Conservation (phyloP, 164 flowering plant species). For the Chimonanthus praecox region DNA sequence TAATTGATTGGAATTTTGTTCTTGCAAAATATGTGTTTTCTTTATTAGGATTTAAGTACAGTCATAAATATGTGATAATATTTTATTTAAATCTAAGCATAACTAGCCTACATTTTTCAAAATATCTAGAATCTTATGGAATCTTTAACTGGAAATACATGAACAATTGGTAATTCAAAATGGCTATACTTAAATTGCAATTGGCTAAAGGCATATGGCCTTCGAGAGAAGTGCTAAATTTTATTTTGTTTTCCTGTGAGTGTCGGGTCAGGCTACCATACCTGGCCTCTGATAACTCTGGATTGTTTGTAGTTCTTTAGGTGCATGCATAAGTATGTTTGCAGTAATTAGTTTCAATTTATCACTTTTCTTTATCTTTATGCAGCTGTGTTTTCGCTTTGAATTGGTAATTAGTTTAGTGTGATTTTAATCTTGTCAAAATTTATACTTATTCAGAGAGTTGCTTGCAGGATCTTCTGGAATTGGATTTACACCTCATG, state of each 20-base stretch:
- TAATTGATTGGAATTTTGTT: not conserved
- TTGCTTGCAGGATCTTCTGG: constrained; percentile 64
- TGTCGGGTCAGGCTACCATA: not conserved
- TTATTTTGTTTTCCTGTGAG: too few species aligned
- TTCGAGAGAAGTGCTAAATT: too few species aligned
- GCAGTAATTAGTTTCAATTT: not conserved
- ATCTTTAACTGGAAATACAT: too few species aligned
- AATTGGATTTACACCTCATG: constrained; percentile 81
- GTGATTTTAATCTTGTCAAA: not conserved
- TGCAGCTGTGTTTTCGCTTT: not conserved
- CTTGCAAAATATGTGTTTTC: not conserved
- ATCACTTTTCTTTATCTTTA: not conserved
- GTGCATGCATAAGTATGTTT: not conserved
- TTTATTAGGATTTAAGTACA: not conserved
- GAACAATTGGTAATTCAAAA: too few species aligned
- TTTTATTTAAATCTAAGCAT: too few species aligned
- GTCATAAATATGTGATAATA: too few species aligned
- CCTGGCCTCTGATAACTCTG: not conserved
- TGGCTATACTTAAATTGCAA: too few species aligned
- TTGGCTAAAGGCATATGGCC: too few species aligned
- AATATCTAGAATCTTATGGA: too few species aligned
- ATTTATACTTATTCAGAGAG: constrained; percentile 1
- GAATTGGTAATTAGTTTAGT: not conserved
- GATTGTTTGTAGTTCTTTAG: not conserved
- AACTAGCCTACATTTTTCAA: too few species aligned